Evolutionary conservation across 805 yeast species (phyloP).

Genomic region (Cyberlindnera maclurae): DNA sequence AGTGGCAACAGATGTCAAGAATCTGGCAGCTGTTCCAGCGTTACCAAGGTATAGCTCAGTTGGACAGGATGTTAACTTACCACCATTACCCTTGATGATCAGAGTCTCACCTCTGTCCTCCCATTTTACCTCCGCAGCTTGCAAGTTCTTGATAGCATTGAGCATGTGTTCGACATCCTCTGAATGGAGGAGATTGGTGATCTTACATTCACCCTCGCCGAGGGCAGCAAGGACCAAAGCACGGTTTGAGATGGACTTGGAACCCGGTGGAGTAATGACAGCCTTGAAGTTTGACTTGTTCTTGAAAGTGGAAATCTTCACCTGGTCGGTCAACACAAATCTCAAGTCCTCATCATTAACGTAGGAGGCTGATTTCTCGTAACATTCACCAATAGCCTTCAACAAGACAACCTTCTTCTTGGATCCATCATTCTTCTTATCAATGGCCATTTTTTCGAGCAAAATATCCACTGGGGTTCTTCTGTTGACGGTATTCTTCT

Average conservation of each 20-base stretch:
- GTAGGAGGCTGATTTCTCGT: conserved; percentile 79
- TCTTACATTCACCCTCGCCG: conserved; percentile 76
- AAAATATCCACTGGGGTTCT: conserved; percentile 71
- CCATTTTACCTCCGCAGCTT: conserved; percentile 76
- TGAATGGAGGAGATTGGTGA: conserved; percentile 84
- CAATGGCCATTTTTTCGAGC: conserved; percentile 84
- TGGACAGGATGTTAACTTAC: conserved; percentile 54
- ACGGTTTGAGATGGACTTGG: conserved; percentile 93
- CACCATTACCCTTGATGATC: conserved; percentile 80
- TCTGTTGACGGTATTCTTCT: conserved; percentile 61
- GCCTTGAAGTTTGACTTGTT: conserved; percentile 22
- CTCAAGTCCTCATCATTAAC: conserved; percentile 77
- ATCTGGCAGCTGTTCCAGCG: conserved; percentile 97
- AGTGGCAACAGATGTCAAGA: conserved; percentile 88
- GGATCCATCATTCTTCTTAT: conserved; percentile 92
- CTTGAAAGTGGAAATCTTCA: conserved; percentile 54
- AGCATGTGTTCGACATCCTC: conserved; percentile 96
- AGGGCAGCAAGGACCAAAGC: conserved; percentile 90
- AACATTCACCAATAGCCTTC: conserved; percentile 81
- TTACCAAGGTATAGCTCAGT: conserved; percentile 84
- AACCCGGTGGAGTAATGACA: conserved; percentile 83
- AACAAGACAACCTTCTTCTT: conserved; percentile 82
- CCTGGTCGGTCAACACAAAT: conserved; percentile 77
- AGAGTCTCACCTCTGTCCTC: conserved; percentile 90
- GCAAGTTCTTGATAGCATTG: conserved; percentile 68